Conservation (phyloP, 73 alveolate genomes). For the Stentor coeruleus region DNA sequence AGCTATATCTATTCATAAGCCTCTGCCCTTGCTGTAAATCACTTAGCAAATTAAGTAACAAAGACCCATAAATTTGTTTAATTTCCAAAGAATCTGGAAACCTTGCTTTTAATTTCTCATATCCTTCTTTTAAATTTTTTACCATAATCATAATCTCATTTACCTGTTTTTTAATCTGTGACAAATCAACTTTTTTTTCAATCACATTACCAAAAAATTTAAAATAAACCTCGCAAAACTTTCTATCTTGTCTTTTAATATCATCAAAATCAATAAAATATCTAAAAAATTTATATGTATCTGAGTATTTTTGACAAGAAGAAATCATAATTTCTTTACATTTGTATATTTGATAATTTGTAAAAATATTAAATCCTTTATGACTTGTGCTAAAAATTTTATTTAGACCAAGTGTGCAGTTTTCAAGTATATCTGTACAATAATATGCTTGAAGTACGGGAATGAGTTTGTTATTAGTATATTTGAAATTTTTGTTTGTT, state of each 20-base stretch:
- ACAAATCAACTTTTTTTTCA: background rate
- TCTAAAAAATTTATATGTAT: too few relatives aligned
- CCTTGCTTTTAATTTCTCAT: background rate
- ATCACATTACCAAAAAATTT: too few relatives aligned
- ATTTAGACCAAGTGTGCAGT: background rate
- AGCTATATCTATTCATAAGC: background rate
- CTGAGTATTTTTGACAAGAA: background rate
- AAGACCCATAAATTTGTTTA: background rate
- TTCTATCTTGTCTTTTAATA: background rate
- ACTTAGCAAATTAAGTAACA: background rate
- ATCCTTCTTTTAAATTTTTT: background rate
- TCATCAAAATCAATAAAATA: too few relatives aligned
- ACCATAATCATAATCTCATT: background rate
- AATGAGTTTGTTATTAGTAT: background rate
- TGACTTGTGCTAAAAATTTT: background rate
- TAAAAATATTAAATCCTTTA: background rate
- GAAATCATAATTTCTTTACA: background rate
- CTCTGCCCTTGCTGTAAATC: background rate
- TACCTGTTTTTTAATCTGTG: background rate
- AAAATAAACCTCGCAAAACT: background rate
- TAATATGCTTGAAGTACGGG: background rate
- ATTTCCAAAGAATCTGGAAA: background rate
- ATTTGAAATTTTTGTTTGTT: too few relatives aligned
- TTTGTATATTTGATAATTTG: background rate
- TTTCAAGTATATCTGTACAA: background rate